Evolutionary conservation across 768 basidiomycete species (phyloP), one percentile per base, ranked within the genome.

Genomic region (Leucocoprinus birnbaumii): DNA sequence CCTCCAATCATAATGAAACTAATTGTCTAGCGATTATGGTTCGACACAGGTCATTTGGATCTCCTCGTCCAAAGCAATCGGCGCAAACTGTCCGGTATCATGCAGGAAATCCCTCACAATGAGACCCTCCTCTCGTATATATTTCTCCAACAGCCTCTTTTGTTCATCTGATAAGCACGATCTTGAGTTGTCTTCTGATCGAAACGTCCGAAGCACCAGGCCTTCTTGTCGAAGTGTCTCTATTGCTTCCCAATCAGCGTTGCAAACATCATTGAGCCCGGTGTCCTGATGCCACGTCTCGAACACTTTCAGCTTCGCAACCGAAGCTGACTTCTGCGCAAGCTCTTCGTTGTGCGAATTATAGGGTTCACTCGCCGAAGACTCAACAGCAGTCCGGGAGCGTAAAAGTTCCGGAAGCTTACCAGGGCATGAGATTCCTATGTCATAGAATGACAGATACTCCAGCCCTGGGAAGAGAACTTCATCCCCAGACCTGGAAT

Each of bases 21-120:
- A 38, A n/a, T 4, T 13, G 38, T 31, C 14, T 7, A 27, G 11
- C 3, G 45, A 22, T n/a, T 5, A 3, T n/a, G 27, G 16, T 31
- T 34, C 31, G n/a, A 18, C 6, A 31, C 25, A 14, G 18, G 1
- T n/a, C n/a, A 21, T 48, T 16, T 41, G 4, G 13, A 34, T 38
- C 19, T 49, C 54, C 21, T 55, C 48, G 11, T 43, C 11, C 25
- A 42, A 24, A 19, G 41, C 8, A 18, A 48, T 49, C 16, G 54
- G 54, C 11, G 47, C 47, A 48, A 55, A 55, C 24, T 35, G 54
- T 19, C 54, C 48, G 22, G 38, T 55, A 18, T 55, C 54, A 31
- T 55, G 47, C 19, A 55, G 19, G 19, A 48, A 55, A 24, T 55
- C 53, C 19, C 53, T 27, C 35, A 55, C 46, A 25, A 55, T 42